Base-by-base conservation (phyloP, 2,329 filamentous ascomycete species). In the Alternaria sp. region DNA sequence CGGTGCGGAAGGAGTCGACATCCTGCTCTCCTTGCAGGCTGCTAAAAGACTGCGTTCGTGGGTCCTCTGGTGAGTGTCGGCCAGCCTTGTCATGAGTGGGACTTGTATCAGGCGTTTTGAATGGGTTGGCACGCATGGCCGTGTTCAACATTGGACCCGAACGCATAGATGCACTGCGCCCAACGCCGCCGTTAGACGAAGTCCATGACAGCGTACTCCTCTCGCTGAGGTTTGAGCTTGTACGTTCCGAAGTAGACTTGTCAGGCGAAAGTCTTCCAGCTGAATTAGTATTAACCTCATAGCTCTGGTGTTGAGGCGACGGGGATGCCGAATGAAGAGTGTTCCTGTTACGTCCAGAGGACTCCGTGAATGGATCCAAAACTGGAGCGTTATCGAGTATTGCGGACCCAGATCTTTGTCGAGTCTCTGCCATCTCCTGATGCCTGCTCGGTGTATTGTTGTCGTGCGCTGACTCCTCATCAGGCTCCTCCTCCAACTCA, bases 401-500 rank as follows among this genome's bases (percentile, higher is more conserved):
- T 8, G 74, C 72, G 11, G 62, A 64, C 12, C 63, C 61, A 57
- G 66, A 64, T 21, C 71, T 61, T 25, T 28, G 58, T n/a, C 55
- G 53, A 11, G 58, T 55, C 58, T 78, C 72, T 30, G 60, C 44
- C 75, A 77, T 78, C 46, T 77, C 76, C 10, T 65, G 65, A 18
- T 68, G 63, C 25, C 47, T 55, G 7, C 63, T 68, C 23, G 71
- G 53, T 2, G 63, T 60, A 8, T 63, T 66, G 15, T 66, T 60
- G 12, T 75, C 72, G 21, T 66, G 71, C 2, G 60, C 33, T 9
- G 61, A 33, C n/a, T 72, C 66, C 4, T 62, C 65, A 6, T 74
- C 72, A 9, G 69, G 59, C 55, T 88, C 86, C 65, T 89, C 88
- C 62, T 90, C 88, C 12, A 84, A 79, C 72, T 89, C 87, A 41